Conservation (phyloP, 2,329 filamentous ascomycete species). For the Pezicula radicicola region DNA sequence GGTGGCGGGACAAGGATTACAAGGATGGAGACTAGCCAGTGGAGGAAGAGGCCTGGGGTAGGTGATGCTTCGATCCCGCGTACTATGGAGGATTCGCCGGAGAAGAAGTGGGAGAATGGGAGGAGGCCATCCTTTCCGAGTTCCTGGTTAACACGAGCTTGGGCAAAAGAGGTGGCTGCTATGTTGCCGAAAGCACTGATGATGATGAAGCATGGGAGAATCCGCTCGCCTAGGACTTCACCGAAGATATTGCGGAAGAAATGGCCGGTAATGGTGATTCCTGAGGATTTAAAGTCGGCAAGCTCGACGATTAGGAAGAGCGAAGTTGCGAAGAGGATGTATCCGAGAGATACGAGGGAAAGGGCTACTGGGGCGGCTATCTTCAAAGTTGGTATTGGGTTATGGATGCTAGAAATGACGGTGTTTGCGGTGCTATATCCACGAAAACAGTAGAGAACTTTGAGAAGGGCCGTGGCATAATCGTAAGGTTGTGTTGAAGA, state of each 20-base stretch:
- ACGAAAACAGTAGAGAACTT: constrained; percentile 53
- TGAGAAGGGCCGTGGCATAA: constrained; percentile 49
- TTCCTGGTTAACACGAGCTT: constrained; percentile 45
- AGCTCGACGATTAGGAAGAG: constrained; percentile 58
- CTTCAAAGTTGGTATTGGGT: constrained; percentile 55
- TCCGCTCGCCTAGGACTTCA: constrained; percentile 34
- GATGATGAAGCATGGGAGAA: constrained; percentile 42
- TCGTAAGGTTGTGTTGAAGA: constrained; percentile 37
- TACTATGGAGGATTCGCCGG: constrained; percentile 2
- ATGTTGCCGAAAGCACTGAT: constrained; percentile 46
- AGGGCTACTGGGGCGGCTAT: constrained; percentile 54
- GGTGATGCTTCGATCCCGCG: constrained; percentile 14
- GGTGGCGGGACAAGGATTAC: constrained; percentile 50
- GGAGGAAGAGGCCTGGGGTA: constrained; percentile 44
- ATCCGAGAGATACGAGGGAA: constrained; percentile 49
- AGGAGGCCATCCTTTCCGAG: constrained; percentile 44
- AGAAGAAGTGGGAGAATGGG: constrained; percentile 35
- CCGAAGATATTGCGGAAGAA: constrained; percentile 58
- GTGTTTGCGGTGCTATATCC: constrained; percentile 55
- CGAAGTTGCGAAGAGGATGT: constrained; percentile 55
- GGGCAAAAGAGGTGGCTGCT: constrained; percentile 44
- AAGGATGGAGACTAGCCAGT: constrained; percentile 58
- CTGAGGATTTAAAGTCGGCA: constrained; percentile 49
- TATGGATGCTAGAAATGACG: constrained; percentile 52
- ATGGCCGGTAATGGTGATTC: constrained; percentile 50